phyloP scores from a whole-genome alignment of 2,329 filamentous ascomycete genomes.

The Penicillium frequentans region DNA sequence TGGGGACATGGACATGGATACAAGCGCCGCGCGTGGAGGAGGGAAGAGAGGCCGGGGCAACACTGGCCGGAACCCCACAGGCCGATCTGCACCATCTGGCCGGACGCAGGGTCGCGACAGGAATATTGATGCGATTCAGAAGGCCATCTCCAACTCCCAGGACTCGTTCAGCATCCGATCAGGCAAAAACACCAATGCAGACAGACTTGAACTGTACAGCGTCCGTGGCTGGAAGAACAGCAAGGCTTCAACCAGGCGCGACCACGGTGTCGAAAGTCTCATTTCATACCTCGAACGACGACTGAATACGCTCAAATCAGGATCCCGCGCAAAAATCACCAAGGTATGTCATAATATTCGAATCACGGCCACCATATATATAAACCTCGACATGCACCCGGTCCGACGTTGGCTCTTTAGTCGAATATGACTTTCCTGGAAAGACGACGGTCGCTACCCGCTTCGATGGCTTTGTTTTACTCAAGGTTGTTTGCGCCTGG shows the following conservation, averaged over 20 bases:
- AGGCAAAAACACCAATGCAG: constrained; percentile 23
- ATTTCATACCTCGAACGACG: constrained; percentile 72
- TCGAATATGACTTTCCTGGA: constrained; percentile 1
- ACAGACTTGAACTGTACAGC: constrained; percentile 35
- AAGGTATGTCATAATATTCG: constrained; percentile 67
- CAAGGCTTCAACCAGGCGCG: constrained; percentile 65
- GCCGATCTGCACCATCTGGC: constrained; percentile 14
- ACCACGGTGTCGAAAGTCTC: constrained; percentile 65
- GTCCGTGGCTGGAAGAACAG: constrained; percentile 66
- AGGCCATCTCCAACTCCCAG: constrained; percentile 33
- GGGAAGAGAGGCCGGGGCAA: constrained; percentile 35
- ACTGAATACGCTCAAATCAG: constrained; percentile 51
- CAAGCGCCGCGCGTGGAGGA: constrained; percentile 37
- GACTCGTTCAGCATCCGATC: constrained; percentile 41
- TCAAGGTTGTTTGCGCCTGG: constrained; percentile 55
- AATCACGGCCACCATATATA: constrained; percentile 43
- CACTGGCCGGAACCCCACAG: constrained; percentile 17
- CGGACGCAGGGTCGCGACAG: constrained; percentile 29
- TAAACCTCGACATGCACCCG: constrained; percentile 33
- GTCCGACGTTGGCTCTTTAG: constrained; percentile 38
- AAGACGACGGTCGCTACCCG: constrained; percentile 42
- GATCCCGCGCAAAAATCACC: constrained; percentile 64
- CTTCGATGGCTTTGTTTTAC: constrained; percentile 22
- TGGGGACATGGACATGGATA: constrained; percentile 63
- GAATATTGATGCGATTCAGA: constrained; percentile 37